Conservation (phyloP, 176 grass and related monocot species). For the Echinochloa phyllopogon region DNA sequence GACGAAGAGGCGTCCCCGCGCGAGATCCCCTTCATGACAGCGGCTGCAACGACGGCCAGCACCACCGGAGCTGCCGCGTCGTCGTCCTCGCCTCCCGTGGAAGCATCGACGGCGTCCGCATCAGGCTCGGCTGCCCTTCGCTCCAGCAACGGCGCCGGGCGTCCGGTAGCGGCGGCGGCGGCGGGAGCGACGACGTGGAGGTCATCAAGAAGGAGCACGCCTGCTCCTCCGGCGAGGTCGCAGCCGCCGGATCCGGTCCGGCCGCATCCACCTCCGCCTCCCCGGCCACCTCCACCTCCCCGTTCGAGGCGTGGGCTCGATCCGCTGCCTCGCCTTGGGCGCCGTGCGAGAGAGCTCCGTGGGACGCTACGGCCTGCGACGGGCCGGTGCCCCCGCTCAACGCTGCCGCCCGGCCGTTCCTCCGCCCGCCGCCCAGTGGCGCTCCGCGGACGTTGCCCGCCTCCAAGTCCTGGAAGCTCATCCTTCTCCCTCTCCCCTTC, state of each 20-base stretch:
- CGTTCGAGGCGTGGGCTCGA: too few species aligned
- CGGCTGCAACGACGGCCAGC: neutral
- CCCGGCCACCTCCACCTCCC: too few species aligned
- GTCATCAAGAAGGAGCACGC: conserved; percentile 82
- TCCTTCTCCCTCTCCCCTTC: conserved; percentile 18
- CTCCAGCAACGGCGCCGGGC: conserved; percentile 49
- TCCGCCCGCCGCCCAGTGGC: conserved; percentile 26
- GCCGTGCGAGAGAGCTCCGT: too few species aligned
- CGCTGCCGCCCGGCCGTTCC: conserved; percentile 34
- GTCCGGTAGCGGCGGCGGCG: conserved; percentile 57
- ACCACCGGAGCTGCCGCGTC: neutral
- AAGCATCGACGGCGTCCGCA: conserved; percentile 13
- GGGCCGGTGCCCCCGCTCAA: conserved; percentile 23
- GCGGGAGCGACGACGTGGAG: conserved; percentile 18
- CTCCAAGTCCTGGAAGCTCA: conserved; percentile 99
- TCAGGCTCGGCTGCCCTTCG: conserved; percentile 38
- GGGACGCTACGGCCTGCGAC: conserved; percentile 81
- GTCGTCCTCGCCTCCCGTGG: conserved; percentile 41
- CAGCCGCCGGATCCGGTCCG: too few species aligned
- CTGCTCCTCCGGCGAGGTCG: too few species aligned
- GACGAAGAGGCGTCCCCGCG: conserved; percentile 38
- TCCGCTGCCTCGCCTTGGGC: too few species aligned
- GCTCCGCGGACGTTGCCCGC: conserved; percentile 58
- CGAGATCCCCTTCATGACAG: conserved; percentile 56
- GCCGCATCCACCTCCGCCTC: too few species aligned